Base-by-base conservation (phyloP, 805 yeast genomes). In the Wickerhamiella lipophila region DNA sequence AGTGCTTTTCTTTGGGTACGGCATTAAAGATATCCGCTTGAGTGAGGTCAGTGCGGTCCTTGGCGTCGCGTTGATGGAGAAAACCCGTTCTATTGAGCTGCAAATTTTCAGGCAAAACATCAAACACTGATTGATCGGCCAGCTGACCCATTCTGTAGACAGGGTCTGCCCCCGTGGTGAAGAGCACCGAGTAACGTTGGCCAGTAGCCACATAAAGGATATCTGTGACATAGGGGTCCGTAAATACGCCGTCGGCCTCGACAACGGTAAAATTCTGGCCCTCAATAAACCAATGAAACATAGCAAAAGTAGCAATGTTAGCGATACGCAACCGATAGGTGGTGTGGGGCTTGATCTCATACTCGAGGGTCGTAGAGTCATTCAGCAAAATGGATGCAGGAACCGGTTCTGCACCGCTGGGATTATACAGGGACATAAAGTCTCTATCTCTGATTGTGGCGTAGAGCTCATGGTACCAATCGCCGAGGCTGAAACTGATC, bases 401-500 rank as follows among this genome's bases (percentile, higher is more conserved):
- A 57, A 92, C 80, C 46, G 98, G 98, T 68, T 92, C 98, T 39
- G 97, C 96, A 61, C 98, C 98, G 8, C 96, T 85, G 51, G 98
- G 98, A 67, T 92, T 92, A 69, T 72, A 79, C 54, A 79, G 64
- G 55, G 68, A 76, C 70, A 87, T 61, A 69, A 92, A 88, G 30
- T 58, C 50, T 15, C 72, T 68, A 15, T 64, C 58, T 3, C 55
- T 27, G 55, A 71, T 67, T 56, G 82, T 68, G 27, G 65, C 76
- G 26, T 80, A 71, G 46, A 65, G 64, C 42, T 73, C 72, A 64
- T 86, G 95, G 69, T 92, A 92, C 94, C 96, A 88, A 60, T 92
- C 98, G 42, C 82, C 69, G 34, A 92, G 57, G 8, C 82, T 68
- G 52, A 89, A 61, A 11, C 74, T 65, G 16, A 78, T 70, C 59